Conservation (phyloP, 495 filamentous ascomycete genomes). For the Penicillium longicatenatum region DNA sequence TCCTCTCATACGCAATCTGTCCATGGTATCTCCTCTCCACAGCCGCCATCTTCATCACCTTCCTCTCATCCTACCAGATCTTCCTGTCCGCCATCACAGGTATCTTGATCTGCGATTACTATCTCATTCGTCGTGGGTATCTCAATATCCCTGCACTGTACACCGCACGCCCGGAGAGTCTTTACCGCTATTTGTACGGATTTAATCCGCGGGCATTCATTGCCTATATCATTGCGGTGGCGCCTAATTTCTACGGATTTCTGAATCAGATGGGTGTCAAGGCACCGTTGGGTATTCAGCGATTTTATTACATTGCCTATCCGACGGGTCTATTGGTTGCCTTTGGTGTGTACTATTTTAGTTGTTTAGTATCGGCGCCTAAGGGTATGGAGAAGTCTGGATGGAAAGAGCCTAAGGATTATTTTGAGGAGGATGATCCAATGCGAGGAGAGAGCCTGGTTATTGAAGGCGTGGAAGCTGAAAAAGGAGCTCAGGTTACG, state of each 20-base stretch:
- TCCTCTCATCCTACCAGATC: constrained; percentile 36
- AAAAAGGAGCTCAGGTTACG: not conserved
- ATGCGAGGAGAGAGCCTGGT: not conserved
- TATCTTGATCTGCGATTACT: constrained; percentile 37
- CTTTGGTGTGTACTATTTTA: constrained; percentile 29
- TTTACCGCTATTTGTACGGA: constrained; percentile 26
- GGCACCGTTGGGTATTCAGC: constrained; percentile 29
- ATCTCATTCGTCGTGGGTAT: constrained; percentile 30
- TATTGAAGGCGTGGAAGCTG: not conserved
- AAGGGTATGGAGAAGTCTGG: constrained; percentile 23
- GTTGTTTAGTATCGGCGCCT: constrained; percentile 16
- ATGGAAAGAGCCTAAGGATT: constrained; percentile 40
- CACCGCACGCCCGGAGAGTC: constrained; percentile 16
- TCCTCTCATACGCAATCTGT: not conserved
- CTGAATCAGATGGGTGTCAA: constrained; percentile 39
- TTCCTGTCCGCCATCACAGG: constrained; percentile 38
- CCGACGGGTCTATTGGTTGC: constrained; percentile 31
- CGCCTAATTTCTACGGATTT: constrained; percentile 40
- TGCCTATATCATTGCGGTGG: constrained; percentile 13
- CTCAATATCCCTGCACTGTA: constrained; percentile 32
- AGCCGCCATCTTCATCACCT: constrained; percentile 35
- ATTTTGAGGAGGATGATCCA: constrained; percentile 27
- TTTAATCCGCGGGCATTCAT: constrained; percentile 29
- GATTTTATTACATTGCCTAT: constrained; percentile 41
- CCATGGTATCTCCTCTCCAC: constrained; percentile 35